Base-by-base conservation (phyloP, 2,329 filamentous ascomycete genomes). In the Colletotrichum sansevieriae region DNA sequence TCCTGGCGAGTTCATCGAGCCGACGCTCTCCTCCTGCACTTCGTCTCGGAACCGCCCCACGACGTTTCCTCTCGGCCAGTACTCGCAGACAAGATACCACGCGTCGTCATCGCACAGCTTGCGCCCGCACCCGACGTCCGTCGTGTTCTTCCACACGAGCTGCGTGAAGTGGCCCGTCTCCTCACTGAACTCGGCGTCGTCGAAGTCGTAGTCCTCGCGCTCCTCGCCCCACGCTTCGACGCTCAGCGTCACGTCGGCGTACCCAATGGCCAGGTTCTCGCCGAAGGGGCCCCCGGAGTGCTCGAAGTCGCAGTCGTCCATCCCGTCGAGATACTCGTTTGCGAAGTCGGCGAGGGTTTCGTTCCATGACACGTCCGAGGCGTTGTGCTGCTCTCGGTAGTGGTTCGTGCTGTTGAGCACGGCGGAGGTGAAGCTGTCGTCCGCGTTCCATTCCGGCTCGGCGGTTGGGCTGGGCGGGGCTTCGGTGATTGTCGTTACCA, bases 181-280 rank as follows among this genome's bases (percentile, higher is more conserved):
- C 71, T 89, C 81, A 9, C 74, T 80, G 74, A 91, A 93, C 1
- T 84, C 84, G 0, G 85, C 85, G 1, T 84, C 75, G 2, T 75
- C 71, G 76, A 87, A 94, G 72, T 91, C 78, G 75, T 93, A 94
- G 6, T 81, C 67, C 0, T 76, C 73, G 11, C 87, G 77, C 78
- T 92, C 90, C 71, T 84, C 75, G 18, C 88, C 92, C 91, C 92
- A 94, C 2, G 84, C 86, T 51, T 87, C 85, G n/a, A 94, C 82
- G 57, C 86, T 84, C 3, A 83, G 81, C 0, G 85, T 85, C 1
- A 85, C 86, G 74, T 91, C 89, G 0, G 81, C 71, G 75, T 89
- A 93, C 4, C 91, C 91, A 4, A 88, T 83, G 8, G 91, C 91
- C 3, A 95, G 84, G 78, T 94, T 95, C 80, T 95, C 92, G 74